Evolutionary conservation across 2,329 filamentous ascomycete species (phyloP), one percentile per base, ranked within the genome.

Genomic region (Zymoseptoria brevis): DNA sequence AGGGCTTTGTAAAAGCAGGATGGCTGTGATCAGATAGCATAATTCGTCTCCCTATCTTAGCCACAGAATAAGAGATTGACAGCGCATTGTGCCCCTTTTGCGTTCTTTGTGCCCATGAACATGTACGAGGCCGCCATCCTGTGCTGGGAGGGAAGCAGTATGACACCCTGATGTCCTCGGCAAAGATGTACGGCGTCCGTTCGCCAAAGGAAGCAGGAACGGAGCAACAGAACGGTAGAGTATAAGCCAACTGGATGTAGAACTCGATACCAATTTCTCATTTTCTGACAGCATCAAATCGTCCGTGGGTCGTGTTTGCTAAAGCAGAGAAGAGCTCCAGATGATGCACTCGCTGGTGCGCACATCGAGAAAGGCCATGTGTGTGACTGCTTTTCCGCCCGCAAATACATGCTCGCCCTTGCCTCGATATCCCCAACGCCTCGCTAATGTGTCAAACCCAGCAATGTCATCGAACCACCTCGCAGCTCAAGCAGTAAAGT

Each of bases 401-500:
- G 35, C 35, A 4, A 41, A 11, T 41, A 29, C 35, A 41, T 16
- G 11, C 35, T 13, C 35, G 35, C 35, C 35, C 26, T 29, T 16
- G 35, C 13, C 35, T 16, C 13, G 9, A 5, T 45, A n/a, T 45
- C 16, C 51, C 51, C 51, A 53, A 53, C 51, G 51, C 51, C 51
- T 19, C 22, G 51, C 51, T 53, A 53, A 29, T 53, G n/a, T 26
- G 22, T 26, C 22, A 53, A 45, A 7, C 16, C 35, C 35, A 13
- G 13, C 35, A 45, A 45, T 63, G 68, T 29, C 35, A 16, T 45
- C 35, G 13, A 45, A 45, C 7, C 35, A 45, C 35, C 35, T n/a
- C 35, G 13, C 16, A 45, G 35, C 35, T 45, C 16, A 45, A 45
- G 35, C 35, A 16, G 65, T 65, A 55, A 76, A 75, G 71, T 75